Conservation (phyloP, 1,284 basidiomycete genomes). For the Ceratobasidium sp. region DNA sequence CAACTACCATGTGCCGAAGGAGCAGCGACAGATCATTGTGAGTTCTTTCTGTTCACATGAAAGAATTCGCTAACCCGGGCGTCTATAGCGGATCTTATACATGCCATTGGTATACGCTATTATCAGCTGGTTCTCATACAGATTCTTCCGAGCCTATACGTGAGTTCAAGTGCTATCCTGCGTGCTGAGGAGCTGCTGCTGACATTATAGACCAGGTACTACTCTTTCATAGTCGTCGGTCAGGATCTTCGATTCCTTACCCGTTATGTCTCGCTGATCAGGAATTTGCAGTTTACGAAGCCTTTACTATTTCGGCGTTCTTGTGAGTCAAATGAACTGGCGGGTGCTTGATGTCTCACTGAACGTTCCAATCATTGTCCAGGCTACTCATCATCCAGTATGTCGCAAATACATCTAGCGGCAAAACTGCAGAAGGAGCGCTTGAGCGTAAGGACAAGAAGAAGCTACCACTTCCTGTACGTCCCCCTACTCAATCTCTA, state of each 20-base stretch:
- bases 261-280: not conserved
- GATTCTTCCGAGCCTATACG: slow-evolving; percentile 82
- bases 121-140: slow-evolving; percentile 88
- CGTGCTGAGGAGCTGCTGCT: not conserved
- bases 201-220: slow-evolving; percentile 59
- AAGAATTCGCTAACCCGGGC: not conserved
- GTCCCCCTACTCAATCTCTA: slow-evolving; percentile 46
- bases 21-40: slow-evolving; percentile 78
- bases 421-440: slow-evolving; percentile 70
- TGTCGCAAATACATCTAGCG: slow-evolving; percentile 74
- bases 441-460: slow-evolving; percentile 83
- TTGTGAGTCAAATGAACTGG: slow-evolving; percentile 60
- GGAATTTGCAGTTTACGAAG: slow-evolving; percentile 57
- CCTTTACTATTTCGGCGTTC: slow-evolving; percentile 81
- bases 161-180: slow-evolving; percentile 51
- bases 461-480: slow-evolving; percentile 75
- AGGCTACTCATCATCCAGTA: slow-evolving; percentile 86
- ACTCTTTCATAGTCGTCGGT: slow-evolving; percentile 78
- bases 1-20: slow-evolving; percentile 70
- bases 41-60: slow-evolving; percentile 49
- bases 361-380: slow-evolving; percentile 45
- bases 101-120: slow-evolving; percentile 80
- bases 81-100: slow-evolving; percentile 72
- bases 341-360: slow-evolving; percentile 4
- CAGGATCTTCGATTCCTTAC: slow-evolving; percentile 50